Evolutionary conservation across 768 basidiomycete species (phyloP), one percentile per base, ranked within the genome.

Genomic region (Omphalotus guepiniiformis): DNA sequence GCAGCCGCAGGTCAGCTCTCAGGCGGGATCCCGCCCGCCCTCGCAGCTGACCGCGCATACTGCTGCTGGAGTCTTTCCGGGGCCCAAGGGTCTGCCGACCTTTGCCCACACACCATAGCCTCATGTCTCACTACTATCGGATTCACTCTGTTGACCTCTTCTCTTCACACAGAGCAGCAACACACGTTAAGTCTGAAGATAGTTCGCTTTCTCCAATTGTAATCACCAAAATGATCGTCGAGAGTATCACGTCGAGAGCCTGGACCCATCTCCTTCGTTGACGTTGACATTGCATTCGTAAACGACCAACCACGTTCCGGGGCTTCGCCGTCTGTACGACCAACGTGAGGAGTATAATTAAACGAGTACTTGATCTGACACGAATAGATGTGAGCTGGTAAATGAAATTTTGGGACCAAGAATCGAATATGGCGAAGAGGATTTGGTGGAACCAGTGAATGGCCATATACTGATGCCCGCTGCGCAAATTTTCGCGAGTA

Each of bases 241-340:
- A 56, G 38, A 7, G 55, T 44, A 22, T 56, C 55, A 13, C 23
- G 21, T 26, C 50, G 26, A 5, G 44, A 32, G 1, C 51, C 55
- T 8, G 44, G 45, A 2, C 50, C 48, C 55, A 57, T 57, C 29
- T 56, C 55, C 26, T 42, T 42, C 3, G 6, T 29, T 4, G 12
- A 12, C 2, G 6, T 4, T 2, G 41, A 19, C 2, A 42, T 3
- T 2, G 41, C 13, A 27, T 42, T 42, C 2, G 28, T 11, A 12
- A 9, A 2, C 3, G 47, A 12, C 39, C 47, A 48, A 13, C 4
- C 19, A 13, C 37, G 47, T 36, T 48, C 47, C 7, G 28, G 15
- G 2, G 18, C 47, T 25, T 48, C 47, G 19, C 47, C 38, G 22
- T 48, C 38, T 13, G 38, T 42, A 13, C 26, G 39, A 2, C 5